Percentiles rank a stretch among this genome's conserved stretches.
These are phyloP conservation scores for Capsaspora owczarzaki DNA, from an alignment of 78 protist genomes.

Conservation along the genomic window DNA sequence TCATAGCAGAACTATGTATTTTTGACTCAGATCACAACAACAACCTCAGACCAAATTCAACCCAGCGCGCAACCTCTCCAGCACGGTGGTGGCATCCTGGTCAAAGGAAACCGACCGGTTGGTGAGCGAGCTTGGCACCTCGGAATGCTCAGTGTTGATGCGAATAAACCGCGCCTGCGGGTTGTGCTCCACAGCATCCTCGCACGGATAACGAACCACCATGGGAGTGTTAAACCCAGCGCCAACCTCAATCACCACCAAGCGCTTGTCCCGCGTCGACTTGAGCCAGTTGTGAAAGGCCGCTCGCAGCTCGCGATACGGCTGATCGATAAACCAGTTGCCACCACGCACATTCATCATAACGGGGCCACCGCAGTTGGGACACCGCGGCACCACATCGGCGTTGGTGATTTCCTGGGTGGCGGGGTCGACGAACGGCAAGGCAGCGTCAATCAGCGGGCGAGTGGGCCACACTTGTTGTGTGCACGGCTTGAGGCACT, in stretches of 20 bases:
- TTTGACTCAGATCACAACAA: too few relatives aligned
- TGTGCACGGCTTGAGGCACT: constrained; percentile 26
- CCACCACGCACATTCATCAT: constrained; percentile 32
- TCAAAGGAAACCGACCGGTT: too few relatives aligned
- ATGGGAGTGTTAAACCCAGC: constrained; percentile 37
- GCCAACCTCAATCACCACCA: constrained; percentile 25
- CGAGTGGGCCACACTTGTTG: constrained; percentile 1
- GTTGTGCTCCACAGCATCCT: not conserved
- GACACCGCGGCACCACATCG: constrained; percentile 10
- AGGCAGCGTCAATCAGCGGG: not conserved
- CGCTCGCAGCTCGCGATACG: not conserved
- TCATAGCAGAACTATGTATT: too few relatives aligned
- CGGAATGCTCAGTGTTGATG: constrained; percentile 19
- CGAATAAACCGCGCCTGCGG: constrained; percentile 6
- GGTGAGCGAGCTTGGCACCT: not conserved
- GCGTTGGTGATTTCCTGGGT: constrained; percentile 12
- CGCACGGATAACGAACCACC: constrained; percentile 15
- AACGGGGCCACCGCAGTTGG: constrained; percentile 16
- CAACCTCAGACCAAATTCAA: too few relatives aligned
- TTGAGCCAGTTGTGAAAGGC: not conserved
- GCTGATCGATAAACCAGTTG: constrained; percentile 20
- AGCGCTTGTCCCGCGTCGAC: not conserved
- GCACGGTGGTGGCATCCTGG: too few relatives aligned
- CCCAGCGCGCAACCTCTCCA: too few relatives aligned
- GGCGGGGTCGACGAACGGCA: constrained; percentile 7